Conservation (phyloP, 2,329 filamentous ascomycete genomes). For the Periglandula ipomoeae region DNA sequence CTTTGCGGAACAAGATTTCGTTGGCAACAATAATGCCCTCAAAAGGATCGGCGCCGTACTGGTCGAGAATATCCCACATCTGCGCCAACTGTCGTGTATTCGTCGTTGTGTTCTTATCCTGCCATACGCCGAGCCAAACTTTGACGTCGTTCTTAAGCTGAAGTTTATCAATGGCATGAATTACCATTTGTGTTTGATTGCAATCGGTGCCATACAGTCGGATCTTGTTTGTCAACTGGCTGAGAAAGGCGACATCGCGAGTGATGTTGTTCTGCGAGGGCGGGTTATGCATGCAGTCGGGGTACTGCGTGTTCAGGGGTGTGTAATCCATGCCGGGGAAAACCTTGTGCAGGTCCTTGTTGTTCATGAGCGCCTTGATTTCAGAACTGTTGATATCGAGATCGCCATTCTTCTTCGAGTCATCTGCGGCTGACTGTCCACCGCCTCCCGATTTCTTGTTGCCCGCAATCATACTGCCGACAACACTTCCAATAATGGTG, state of each 20-base stretch:
- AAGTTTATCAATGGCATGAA: constrained; percentile 70
- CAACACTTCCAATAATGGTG: constrained; percentile 63
- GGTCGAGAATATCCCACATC: constrained; percentile 75
- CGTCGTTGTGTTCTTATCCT: constrained; percentile 74
- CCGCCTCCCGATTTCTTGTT: constrained; percentile 27
- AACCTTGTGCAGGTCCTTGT: constrained; percentile 75
- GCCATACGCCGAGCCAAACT: constrained; percentile 92
- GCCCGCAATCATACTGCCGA: constrained; percentile 62
- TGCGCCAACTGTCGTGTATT: constrained; percentile 73
- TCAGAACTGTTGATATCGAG: constrained; percentile 65
- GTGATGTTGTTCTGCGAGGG: constrained; percentile 93
- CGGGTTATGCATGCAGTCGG: constrained; percentile 65
- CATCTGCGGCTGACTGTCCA: constrained; percentile 44
- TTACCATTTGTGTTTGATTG: constrained; percentile 91
- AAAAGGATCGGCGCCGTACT: constrained; percentile 60
- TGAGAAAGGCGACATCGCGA: constrained; percentile 79
- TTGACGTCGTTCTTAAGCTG: constrained; percentile 65
- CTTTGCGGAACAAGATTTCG: constrained; percentile 66
- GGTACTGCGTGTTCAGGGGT: constrained; percentile 82
- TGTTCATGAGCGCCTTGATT: constrained; percentile 75
- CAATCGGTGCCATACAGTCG: constrained; percentile 93
- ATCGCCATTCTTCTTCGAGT: constrained; percentile 56
- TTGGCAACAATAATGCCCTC: constrained; percentile 76
- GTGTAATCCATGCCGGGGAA: constrained; percentile 97
- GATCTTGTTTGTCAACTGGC: constrained; percentile 79